Conservation (phyloP, 202 grass and related monocot genomes). For the Saccharum hybrid region DNA sequence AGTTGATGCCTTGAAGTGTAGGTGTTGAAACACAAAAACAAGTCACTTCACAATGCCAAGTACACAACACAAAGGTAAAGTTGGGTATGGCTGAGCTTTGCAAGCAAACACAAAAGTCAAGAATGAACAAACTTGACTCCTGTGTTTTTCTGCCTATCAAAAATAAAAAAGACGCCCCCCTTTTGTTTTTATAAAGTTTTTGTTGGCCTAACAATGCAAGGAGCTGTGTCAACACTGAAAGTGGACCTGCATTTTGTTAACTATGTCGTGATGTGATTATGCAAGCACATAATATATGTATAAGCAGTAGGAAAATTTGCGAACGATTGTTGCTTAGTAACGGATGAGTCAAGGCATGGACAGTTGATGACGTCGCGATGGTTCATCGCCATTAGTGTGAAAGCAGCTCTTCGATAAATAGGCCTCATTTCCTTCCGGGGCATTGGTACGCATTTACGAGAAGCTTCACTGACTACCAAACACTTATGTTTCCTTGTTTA, state of each 20-base stretch:
- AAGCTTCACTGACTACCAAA: background rate
- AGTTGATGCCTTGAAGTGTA: conserved; percentile 23
- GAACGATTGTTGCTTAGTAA: background rate
- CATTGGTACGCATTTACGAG: background rate
- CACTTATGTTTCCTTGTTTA: background rate
- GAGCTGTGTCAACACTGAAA: background rate
- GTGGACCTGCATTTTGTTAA: background rate
- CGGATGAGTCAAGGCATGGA: background rate
- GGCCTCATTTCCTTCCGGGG: conserved; percentile 5
- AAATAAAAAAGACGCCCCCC: background rate
- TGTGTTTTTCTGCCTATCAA: no score
- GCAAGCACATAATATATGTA: background rate
- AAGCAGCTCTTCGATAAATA: conserved; percentile 10
- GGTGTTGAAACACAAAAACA: background rate
- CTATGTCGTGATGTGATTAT: background rate
- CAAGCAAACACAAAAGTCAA: background rate
- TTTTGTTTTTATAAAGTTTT: background rate
- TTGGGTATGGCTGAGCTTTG: background rate
- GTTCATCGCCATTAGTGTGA: background rate
- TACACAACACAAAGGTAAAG: background rate
- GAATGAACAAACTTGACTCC: conserved; percentile 1
- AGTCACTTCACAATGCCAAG: background rate
- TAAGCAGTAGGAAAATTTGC: background rate
- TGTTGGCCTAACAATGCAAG: background rate
- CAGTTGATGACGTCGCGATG: background rate